These are phyloP conservation scores for Lepidium aucheri DNA, from an alignment of 345 rosid genomes.

Conservation along the genomic window DNA sequence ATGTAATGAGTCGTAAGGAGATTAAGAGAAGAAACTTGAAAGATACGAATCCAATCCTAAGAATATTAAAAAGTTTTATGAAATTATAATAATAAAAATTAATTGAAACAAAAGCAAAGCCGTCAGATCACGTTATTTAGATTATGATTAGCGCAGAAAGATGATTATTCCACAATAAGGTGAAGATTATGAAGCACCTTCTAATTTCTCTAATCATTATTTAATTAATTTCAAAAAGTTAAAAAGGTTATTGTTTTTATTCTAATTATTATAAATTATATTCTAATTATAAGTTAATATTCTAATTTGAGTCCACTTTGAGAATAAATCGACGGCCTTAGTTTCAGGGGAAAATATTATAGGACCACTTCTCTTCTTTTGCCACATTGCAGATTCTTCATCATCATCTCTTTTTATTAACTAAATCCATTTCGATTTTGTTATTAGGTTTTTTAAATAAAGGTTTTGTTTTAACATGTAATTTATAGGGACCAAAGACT, in stretches of 20 bases:
- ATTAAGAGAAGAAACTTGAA: neutral
- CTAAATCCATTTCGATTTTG: neutral
- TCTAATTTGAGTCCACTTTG: neutral
- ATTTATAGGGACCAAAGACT: too few species aligned
- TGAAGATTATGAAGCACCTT: slow-evolving; percentile 25
- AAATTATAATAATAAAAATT: neutral
- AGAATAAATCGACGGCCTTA: slow-evolving; percentile 23
- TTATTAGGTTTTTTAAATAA: neutral
- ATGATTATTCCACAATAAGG: slow-evolving; percentile 20
- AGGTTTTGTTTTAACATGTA: neutral
- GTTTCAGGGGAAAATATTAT: slow-evolving; percentile 26
- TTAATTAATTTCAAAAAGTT: neutral
- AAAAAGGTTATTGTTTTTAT: slow-evolving; percentile 15
- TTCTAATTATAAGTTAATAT: neutral
- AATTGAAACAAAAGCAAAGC: slow-evolving; percentile 18
- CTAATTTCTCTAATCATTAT: neutral
- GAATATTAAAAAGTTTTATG: slow-evolving; percentile 11
- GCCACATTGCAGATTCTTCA: slow-evolving; percentile 24
- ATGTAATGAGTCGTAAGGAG: neutral
- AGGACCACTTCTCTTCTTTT: slow-evolving; percentile 16
- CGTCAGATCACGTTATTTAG: slow-evolving; percentile 25
- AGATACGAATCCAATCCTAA: slow-evolving; percentile 27
- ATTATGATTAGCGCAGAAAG: slow-evolving; percentile 36
- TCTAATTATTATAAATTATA: neutral
- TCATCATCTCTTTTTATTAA: neutral